A percentile compares a stretch with the other conserved stretches of the same genome.
These are phyloP conservation scores for Pholiota molesta DNA, from an alignment of 768 basidiomycete genomes.

Conservation along the genomic window DNA sequence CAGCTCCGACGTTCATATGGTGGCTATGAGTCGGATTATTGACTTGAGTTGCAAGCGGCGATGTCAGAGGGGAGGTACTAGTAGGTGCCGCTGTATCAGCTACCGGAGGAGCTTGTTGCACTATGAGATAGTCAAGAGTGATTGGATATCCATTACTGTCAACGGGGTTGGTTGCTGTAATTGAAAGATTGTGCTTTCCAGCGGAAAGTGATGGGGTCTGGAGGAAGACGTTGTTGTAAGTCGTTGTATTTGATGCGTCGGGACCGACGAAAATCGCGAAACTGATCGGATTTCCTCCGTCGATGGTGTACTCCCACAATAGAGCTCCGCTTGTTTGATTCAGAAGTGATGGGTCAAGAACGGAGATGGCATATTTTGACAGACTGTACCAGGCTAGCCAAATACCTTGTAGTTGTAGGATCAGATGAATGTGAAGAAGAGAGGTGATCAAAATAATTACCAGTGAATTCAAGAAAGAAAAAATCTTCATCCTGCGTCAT, in stretches of 20 bases:
- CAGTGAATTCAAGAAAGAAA: background rate
- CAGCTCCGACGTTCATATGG: background rate
- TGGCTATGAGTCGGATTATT: background rate
- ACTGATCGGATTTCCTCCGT: background rate
- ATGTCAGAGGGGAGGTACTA: background rate
- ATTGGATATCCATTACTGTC: background rate
- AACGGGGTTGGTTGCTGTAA: no score
- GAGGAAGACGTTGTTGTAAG: background rate
- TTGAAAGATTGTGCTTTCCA: background rate
- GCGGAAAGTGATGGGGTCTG: background rate
- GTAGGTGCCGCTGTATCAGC: background rate
- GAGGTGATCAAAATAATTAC: background rate
- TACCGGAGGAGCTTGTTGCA: background rate
- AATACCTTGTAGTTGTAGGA: background rate
- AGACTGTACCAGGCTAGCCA: background rate
- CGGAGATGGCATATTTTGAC: background rate
- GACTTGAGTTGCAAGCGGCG: background rate
- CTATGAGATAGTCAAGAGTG: background rate
- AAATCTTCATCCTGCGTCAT: background rate
- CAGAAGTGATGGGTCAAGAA: background rate
- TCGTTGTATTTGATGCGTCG: background rate
- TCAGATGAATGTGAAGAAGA: background rate
- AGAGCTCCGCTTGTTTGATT: no score
- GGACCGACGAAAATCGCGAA: background rate
- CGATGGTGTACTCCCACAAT: background rate